Conservation (phyloP, 2,329 filamentous ascomycete genomes). For the Scleromitrula shiraiana region DNA sequence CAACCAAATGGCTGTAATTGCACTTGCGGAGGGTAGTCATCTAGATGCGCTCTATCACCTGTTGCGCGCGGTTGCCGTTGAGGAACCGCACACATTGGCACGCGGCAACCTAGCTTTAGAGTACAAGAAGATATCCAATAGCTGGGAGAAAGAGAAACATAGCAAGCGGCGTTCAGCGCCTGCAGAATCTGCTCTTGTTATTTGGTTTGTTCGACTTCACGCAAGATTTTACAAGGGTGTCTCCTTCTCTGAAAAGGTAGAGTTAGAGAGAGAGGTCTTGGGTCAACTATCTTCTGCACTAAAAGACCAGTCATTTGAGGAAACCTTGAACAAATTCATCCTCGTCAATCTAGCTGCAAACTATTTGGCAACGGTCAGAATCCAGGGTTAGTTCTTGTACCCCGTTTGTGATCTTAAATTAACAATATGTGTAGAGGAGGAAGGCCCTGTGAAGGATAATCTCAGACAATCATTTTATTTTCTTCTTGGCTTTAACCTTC, state of each 20-base stretch:
- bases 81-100: slow-evolving; percentile 67
- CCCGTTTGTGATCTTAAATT: background rate
- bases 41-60: slow-evolving; percentile 84
- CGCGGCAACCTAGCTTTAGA: slow-evolving; percentile 70
- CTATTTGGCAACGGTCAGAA: slow-evolving; percentile 56
- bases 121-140: slow-evolving; percentile 57
- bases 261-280: slow-evolving; percentile 79
- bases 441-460: slow-evolving; percentile 21
- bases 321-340: slow-evolving; percentile 67
- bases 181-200: slow-evolving; percentile 50
- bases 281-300: slow-evolving; percentile 67
- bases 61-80: slow-evolving; percentile 71
- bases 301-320: slow-evolving; percentile 57
- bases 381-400: slow-evolving; percentile 40
- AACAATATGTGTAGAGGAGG: slow-evolving; percentile 33
- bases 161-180: slow-evolving; percentile 18
- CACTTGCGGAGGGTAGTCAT: slow-evolving; percentile 68
- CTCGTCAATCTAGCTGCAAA: slow-evolving; percentile 83
- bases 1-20: slow-evolving; percentile 86
- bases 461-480: slow-evolving; percentile 46
- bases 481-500: slow-evolving; percentile 69
- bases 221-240: slow-evolving; percentile 75
- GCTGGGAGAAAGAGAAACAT: slow-evolving; percentile 47
- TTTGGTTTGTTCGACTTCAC: slow-evolving; percentile 82
- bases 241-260: slow-evolving; percentile 65